Evolutionary conservation across 441 rosid species (phyloP).

Genomic region (Erysimum pusillum): DNA sequence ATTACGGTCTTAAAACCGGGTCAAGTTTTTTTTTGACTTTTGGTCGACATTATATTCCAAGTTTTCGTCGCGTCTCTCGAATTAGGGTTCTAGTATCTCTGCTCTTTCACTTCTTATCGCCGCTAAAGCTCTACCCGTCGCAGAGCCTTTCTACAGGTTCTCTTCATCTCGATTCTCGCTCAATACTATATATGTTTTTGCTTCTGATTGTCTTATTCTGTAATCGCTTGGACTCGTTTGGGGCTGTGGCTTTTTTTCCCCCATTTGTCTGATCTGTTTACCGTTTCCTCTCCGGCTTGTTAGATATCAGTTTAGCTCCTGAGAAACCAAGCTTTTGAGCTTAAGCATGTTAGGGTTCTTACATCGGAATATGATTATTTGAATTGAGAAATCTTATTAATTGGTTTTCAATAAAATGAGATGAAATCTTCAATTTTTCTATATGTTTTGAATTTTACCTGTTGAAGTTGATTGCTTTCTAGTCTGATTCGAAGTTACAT

Average conservation of each 20-base stretch:
- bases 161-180: background rate
- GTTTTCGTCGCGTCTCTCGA: background rate
- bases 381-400: background rate
- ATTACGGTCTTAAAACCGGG: background rate
- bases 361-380: background rate
- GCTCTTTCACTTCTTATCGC: conserved; percentile 7
- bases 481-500: background rate
- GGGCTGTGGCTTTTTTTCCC: background rate
- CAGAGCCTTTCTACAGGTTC: background rate
- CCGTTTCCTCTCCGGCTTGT: background rate
- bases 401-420: background rate
- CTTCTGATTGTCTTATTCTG: background rate
- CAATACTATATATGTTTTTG: background rate
- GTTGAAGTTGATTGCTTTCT: background rate
- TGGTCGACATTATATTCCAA: background rate
- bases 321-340: background rate
- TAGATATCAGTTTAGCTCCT: background rate
- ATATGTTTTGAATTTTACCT: background rate
- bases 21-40: conserved; percentile 1
- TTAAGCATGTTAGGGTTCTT: conserved; percentile 1
- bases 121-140: background rate
- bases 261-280: background rate
- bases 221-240: background rate
- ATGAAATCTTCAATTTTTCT: background rate
- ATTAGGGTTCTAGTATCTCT: conserved; percentile 16